Conservation (phyloP, 2,329 filamentous ascomycete genomes). For the Trematosphaeria pertusa region DNA sequence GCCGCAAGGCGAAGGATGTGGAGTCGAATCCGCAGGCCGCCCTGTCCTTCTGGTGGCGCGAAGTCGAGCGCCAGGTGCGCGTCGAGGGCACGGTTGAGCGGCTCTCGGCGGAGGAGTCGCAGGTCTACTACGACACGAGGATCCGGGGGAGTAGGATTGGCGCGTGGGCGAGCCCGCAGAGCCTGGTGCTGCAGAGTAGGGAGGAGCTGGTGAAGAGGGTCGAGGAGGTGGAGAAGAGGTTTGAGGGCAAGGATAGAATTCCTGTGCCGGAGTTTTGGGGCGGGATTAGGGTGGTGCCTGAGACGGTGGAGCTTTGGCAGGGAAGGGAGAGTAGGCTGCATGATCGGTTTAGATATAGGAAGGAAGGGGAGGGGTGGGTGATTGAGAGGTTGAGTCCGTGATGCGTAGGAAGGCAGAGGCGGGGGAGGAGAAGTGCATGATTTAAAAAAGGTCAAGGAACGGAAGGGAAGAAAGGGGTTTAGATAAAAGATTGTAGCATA, state of each 20-base stretch:
- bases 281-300: slow-evolving; percentile 82
- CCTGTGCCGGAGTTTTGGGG: slow-evolving; percentile 96
- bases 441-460: too few relatives aligned
- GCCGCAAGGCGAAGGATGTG: slow-evolving; percentile 71
- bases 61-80: slow-evolving; percentile 85
- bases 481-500: too few relatives aligned
- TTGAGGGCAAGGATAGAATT: slow-evolving; percentile 78
- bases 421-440: not conserved
- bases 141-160: slow-evolving; percentile 85
- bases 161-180: slow-evolving; percentile 93
- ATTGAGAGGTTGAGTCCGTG: slow-evolving; percentile 78
- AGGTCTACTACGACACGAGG: slow-evolving; percentile 68
- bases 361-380: slow-evolving; percentile 65
- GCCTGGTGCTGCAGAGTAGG: slow-evolving; percentile 73
- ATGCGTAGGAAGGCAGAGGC: slow-evolving; percentile 1
- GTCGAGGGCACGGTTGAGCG: slow-evolving; percentile 80
- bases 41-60: slow-evolving; percentile 90
- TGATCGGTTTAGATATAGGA: slow-evolving; percentile 88
- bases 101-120: slow-evolving; percentile 73
- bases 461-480: too few relatives aligned
- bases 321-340: slow-evolving; percentile 88
- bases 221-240: slow-evolving; percentile 75
- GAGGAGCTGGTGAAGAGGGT: slow-evolving; percentile 79
- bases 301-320: slow-evolving; percentile 95
- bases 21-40: slow-evolving; percentile 77